Conservation (phyloP, 768 basidiomycete species). For the Mrakia frigida region DNA sequence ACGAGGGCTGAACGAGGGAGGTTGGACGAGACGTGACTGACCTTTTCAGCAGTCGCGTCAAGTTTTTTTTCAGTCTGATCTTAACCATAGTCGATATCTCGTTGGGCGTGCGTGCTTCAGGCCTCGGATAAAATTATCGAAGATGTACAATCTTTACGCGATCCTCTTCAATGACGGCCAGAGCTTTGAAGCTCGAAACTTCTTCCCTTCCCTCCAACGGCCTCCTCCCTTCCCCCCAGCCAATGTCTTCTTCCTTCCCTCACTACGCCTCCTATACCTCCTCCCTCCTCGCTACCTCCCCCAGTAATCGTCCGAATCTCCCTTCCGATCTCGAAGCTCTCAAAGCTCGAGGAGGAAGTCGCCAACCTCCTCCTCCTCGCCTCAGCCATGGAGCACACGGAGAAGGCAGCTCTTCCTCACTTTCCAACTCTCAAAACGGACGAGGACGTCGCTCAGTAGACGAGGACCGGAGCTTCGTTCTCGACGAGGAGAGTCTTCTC, state of each 20-base stretch:
- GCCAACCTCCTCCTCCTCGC: background rate
- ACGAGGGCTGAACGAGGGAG: too few species aligned
- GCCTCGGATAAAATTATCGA: too few species aligned
- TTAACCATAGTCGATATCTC: too few species aligned
- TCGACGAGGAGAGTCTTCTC: constrained; percentile 11
- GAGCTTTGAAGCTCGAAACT: background rate
- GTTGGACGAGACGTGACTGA: too few species aligned
- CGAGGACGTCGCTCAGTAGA: background rate
- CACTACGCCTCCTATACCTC: constrained; percentile 16
- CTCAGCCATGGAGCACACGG: background rate
- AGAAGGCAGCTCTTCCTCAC: background rate
- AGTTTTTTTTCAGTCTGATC: too few species aligned
- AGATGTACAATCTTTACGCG: too few species aligned
- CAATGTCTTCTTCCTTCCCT: constrained; percentile 18
- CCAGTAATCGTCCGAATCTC: background rate
- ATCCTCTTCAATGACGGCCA: background rate
- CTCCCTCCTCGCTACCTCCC: constrained; percentile 10
- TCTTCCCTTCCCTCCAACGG: constrained; percentile 1
- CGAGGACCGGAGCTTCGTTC: background rate
- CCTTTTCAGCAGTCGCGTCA: too few species aligned
- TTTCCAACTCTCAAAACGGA: background rate
- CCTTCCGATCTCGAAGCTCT: constrained; percentile 4
- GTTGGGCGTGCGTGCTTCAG: too few species aligned
- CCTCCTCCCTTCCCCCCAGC: background rate
- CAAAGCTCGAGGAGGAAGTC: background rate